Evolutionary conservation across 768 basidiomycete species (phyloP), one percentile per base, ranked within the genome.

Genomic region (Psilocybe tampanensis): DNA sequence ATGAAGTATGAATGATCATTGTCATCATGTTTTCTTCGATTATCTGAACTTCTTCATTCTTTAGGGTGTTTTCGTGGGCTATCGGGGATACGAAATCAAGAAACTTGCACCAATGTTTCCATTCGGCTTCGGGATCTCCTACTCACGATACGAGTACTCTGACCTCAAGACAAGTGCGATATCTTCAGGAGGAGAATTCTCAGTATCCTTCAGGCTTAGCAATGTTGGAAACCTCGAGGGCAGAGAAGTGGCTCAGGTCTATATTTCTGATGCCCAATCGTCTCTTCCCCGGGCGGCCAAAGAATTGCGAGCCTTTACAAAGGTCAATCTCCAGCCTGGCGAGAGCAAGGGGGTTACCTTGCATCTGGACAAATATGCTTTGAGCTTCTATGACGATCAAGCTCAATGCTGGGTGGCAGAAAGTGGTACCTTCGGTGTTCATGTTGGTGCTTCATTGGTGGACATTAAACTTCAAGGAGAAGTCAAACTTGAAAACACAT

Each of bases 81-180:
- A 86, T 66, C 75, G 80, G 56, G 72, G 78, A 50, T 85, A 81
- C 64, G 77, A 82, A 56, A 72, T 74, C 36, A 70, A 72, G 53
- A 70, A 75, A 8, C 64, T 80, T 29, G 64, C 70, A 9, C 77
- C 84, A 17, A 72, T 80, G 21, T 85, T 83, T 66, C 75, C 81
- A 9, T 85, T 86, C 65, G 83, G 84, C 45, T 76, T 73, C 64
- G 86, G 86, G 17, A 76, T 88, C 18, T 83, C 82, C 0, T 87
- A 87, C 68, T 79, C 86, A 8, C 73, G 75, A 8, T 87, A 86
- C 67, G 70, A 76, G n/a, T 81, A 84, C 63, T 74, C 79, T 13
- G 65, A 71, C 47, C 71, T 85, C 47, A 48, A 64, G 18, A 63
- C 73, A 36, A 72, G 75, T 0, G 45, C 63, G 36, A 65, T 77